Evolutionary conservation across 345 rosid species (phyloP).

Genomic region (Pugionium cornutum): DNA sequence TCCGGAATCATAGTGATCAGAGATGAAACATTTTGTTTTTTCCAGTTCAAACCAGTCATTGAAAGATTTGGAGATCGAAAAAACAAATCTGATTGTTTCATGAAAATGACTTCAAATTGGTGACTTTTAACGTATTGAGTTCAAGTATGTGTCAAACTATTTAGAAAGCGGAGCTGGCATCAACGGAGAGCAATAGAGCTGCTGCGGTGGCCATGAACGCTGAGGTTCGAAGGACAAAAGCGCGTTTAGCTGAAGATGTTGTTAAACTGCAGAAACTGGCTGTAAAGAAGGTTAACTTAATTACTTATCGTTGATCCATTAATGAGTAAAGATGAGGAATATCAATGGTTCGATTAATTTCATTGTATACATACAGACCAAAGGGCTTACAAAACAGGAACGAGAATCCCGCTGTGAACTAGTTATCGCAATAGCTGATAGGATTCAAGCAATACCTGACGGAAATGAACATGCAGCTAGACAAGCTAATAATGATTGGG

Average conservation of each 20-base stretch:
- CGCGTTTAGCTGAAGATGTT: conserved; percentile 65
- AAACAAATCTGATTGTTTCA: too few species aligned
- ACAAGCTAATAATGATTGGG: conserved; percentile 57
- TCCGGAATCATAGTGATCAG: neutral
- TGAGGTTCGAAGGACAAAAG: conserved; percentile 74
- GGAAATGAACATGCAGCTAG: conserved; percentile 45
- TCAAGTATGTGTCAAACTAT: conserved; percentile 2
- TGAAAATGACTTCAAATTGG: neutral
- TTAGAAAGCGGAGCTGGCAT: conserved; percentile 68
- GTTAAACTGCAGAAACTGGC: conserved; percentile 70
- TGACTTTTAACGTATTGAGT: neutral
- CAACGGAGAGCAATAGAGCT: conserved; percentile 66
- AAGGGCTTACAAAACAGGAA: conserved; percentile 72
- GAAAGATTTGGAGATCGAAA: too few species aligned
- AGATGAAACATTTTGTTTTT: neutral
- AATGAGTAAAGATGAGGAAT: neutral
- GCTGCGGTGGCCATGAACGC: conserved; percentile 68
- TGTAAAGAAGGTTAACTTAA: conserved; percentile 52
- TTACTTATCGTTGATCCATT: neutral
- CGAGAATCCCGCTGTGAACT: conserved; percentile 56
- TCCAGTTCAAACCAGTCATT: too few species aligned
- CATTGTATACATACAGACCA: conserved; percentile 47
- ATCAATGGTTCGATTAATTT: neutral
- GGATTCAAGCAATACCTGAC: conserved; percentile 71
- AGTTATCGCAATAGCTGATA: conserved; percentile 60